Evolutionary conservation across 345 rosid genomes (phyloP).

Genomic region (Bruguiera parviflora): DNA sequence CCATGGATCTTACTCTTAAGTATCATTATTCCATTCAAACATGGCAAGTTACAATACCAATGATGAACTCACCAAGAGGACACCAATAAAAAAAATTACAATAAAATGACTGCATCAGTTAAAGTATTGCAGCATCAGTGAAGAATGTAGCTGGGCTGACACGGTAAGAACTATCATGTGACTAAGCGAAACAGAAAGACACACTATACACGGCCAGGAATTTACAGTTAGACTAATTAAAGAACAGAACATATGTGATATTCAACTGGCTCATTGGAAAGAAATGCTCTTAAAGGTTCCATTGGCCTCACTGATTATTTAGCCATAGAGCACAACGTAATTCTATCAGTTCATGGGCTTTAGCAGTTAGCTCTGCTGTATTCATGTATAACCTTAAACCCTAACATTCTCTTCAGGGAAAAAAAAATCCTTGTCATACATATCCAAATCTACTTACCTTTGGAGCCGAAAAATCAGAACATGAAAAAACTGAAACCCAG

Average conservation of each 20-base stretch:
- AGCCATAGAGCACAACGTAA: not conserved
- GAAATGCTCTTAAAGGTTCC: not conserved
- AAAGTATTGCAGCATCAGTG: no score
- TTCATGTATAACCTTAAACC: no score
- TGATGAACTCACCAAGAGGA: constrained; percentile 9
- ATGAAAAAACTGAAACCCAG: not conserved
- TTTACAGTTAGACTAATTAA: not conserved
- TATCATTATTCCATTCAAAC: not conserved
- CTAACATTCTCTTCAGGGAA: not conserved
- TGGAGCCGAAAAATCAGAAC: not conserved
- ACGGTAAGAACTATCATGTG: no score
- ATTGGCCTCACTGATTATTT: not conserved
- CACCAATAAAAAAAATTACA: not conserved
- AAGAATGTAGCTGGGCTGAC: no score
- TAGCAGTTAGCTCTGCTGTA: not conserved
- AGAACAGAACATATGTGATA: not conserved
- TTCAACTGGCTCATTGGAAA: not conserved
- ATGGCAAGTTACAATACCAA: not conserved
- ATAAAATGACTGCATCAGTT: not conserved
- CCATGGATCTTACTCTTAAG: not conserved
- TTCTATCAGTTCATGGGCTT: not conserved
- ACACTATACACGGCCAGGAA: no score
- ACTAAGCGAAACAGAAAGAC: no score
- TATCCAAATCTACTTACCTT: not conserved
- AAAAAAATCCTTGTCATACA: not conserved